phyloP scores from a whole-genome alignment of 345 rosid genomes.

The Rhizophora mangle region DNA sequence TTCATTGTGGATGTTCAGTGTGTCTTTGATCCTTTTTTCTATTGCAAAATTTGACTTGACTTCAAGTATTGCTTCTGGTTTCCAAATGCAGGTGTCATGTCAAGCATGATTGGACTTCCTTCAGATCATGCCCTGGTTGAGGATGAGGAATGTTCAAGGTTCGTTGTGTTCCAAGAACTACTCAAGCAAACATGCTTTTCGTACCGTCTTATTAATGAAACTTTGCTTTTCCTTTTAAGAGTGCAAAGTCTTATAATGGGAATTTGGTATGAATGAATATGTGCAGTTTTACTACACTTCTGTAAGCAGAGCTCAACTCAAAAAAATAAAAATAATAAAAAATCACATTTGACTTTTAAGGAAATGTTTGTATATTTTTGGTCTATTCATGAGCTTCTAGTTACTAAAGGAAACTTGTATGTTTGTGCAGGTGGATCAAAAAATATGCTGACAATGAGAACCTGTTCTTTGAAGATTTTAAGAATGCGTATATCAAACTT shows the following conservation, averaged over 20 bases:
- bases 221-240: not conserved
- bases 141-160: constrained; percentile 87
- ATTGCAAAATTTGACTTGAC: not conserved
- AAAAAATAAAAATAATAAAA: too few species aligned
- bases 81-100: constrained; percentile 55
- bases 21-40: not conserved
- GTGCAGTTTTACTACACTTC: too few species aligned
- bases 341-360: too few species aligned
- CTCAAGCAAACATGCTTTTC: not conserved
- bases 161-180: constrained; percentile 9
- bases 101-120: constrained; percentile 88
- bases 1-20: not conserved
- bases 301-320: too few species aligned
- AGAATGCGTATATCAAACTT: constrained; percentile 64
- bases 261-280: too few species aligned
- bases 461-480: constrained; percentile 74
- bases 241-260: not conserved
- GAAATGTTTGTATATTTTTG: not conserved
- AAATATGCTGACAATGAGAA: constrained; percentile 62
- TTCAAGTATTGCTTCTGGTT: constrained; percentile 3
- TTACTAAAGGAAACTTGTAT: constrained; percentile 11
- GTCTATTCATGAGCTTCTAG: not conserved
- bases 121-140: constrained; percentile 81
- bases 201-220: not conserved
- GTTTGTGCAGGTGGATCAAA: constrained; percentile 63